phyloP scores from a whole-genome alignment of 2,329 filamentous ascomycete species.

The Alternaria arborescens region DNA sequence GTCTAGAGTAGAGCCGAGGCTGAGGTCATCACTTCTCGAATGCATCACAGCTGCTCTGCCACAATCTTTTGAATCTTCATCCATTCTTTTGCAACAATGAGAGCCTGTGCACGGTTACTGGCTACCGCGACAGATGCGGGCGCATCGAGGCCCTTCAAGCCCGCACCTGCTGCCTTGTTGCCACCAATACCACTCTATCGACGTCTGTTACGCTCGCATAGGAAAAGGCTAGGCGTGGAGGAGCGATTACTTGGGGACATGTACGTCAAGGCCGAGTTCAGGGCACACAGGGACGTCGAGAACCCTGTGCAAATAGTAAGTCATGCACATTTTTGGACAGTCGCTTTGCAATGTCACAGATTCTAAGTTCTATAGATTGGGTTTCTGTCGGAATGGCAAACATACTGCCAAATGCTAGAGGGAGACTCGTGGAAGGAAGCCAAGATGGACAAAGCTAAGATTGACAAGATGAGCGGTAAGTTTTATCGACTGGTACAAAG shows the following conservation, averaged over 20 bases:
- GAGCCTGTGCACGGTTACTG: conserved; percentile 37
- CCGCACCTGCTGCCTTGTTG: conserved; percentile 72
- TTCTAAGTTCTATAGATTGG: conserved; percentile 72
- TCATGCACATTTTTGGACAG: conserved; percentile 11
- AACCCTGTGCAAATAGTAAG: conserved; percentile 90
- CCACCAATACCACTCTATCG: conserved; percentile 91
- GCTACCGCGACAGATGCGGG: conserved; percentile 49
- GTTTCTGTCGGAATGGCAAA: conserved; percentile 95
- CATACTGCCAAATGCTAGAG: conserved; percentile 91
- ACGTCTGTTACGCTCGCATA: conserved; percentile 83
- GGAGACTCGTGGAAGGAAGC: conserved; percentile 85
- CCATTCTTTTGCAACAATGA: conserved; percentile 36
- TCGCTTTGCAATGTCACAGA: background rate
- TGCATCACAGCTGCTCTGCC: conserved; percentile 21
- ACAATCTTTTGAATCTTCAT: background rate
- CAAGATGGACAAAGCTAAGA: conserved; percentile 81
- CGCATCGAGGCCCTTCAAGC: conserved; percentile 46
- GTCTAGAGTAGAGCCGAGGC: conserved; percentile 24
- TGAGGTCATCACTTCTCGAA: conserved; percentile 36
- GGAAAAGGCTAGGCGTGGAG: conserved; percentile 76
- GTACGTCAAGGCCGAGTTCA: conserved; percentile 93
- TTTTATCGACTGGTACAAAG: conserved; percentile 21
- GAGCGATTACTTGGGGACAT: conserved; percentile 85
- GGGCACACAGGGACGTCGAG: conserved; percentile 81
- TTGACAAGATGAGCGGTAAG: conserved; percentile 94